Base-by-base conservation (phyloP, 768 basidiomycete genomes). In the Agaricus blazei region DNA sequence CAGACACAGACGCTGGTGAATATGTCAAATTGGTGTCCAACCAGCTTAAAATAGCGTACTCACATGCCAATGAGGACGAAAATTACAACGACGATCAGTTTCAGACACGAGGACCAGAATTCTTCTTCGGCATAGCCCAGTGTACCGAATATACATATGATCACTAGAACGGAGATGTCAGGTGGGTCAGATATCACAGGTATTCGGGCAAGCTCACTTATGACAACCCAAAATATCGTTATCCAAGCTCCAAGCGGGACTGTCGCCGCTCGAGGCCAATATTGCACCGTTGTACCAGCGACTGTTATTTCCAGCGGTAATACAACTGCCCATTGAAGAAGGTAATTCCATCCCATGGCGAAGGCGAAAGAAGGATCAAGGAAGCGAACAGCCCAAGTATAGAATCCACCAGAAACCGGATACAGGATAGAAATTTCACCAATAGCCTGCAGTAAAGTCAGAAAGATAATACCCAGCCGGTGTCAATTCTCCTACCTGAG, bases 311-410 rank as follows among this genome's bases (percentile, higher is more conserved):
- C 75, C 27, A 78, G 62, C 0, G 75, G 76, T 37, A 78, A 64
- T 2, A 72, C 72, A 24, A 75, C 60, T 9, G 72, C 75, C 76
- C 76, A 78, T 70, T 75, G 74, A 41, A 78, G 67, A 37, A 71
- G 68, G 57, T 78, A 78, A 51, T 78, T 78, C 76, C 76, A 78
- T 2, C 76, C 76, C 76, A 78, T 78, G 43, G 75, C 72, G 52
- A 76, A 76, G 38, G 74, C 74, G 58, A 76, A 78, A 12, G 74
- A 70, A 46, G 76, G 76, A 52, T 78, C 76, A 56, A 76, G 65
- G 63, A 78, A 76, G 31, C 75, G 75, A 62, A 67, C 64, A 43
- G 76, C 73, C 43, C 76, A 66, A 31, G 75, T 76, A 59, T 78
- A 78, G 64, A 78, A 78, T 51, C 75, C 76, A 51, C 76, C 76